Percentiles rank a stretch among this genome's conserved stretches.
Evolutionary conservation across 1,284 basidiomycete species (phyloP).

Genomic region (Pseudozyma flocculosa): DNA sequence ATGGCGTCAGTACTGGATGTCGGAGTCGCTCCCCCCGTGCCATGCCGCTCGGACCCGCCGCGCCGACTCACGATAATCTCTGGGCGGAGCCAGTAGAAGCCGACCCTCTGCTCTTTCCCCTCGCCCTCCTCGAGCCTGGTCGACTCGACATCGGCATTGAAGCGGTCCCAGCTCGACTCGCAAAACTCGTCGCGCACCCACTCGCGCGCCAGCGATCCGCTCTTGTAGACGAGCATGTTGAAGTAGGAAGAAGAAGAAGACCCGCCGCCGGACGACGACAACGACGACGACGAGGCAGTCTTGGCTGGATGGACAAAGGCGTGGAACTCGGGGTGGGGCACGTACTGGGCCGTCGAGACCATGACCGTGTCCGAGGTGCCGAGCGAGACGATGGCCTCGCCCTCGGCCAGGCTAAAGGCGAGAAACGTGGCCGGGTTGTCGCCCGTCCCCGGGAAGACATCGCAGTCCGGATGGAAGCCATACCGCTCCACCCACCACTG

Average conservation of each 20-base stretch:
- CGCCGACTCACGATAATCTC: conserved; percentile 69
- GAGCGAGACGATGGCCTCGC: conserved; percentile 83
- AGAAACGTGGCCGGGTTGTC: conserved; percentile 89
- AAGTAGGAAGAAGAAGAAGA: too few relatives aligned
- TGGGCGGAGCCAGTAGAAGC: conserved; percentile 74
- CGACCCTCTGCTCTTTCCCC: conserved; percentile 56
- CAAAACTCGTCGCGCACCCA: conserved; percentile 73
- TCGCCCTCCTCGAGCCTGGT: conserved; percentile 9
- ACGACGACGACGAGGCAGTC: conserved; percentile 8
- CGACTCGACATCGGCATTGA: conserved; percentile 68
- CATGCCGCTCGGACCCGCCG: too few relatives aligned
- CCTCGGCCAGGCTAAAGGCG: conserved; percentile 67
- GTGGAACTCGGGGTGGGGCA: conserved; percentile 61
- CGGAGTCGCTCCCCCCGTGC: too few relatives aligned
- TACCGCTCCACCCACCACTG: conserved; percentile 74
- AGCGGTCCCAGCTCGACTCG: conserved; percentile 68
- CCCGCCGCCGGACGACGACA: too few relatives aligned
- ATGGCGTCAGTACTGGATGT: too few relatives aligned
- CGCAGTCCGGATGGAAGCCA: conserved; percentile 75
- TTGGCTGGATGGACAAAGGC: conserved; percentile 62
- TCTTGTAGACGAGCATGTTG: conserved; percentile 63
- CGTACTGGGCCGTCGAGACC: conserved; percentile 64
- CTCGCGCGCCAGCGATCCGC: conserved; percentile 64
- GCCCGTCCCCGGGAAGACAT: conserved; percentile 81
- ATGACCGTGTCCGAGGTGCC: conserved; percentile 88